phyloP scores from a whole-genome alignment of 2,329 filamentous ascomycete species.

The Clathrospora elynae region DNA sequence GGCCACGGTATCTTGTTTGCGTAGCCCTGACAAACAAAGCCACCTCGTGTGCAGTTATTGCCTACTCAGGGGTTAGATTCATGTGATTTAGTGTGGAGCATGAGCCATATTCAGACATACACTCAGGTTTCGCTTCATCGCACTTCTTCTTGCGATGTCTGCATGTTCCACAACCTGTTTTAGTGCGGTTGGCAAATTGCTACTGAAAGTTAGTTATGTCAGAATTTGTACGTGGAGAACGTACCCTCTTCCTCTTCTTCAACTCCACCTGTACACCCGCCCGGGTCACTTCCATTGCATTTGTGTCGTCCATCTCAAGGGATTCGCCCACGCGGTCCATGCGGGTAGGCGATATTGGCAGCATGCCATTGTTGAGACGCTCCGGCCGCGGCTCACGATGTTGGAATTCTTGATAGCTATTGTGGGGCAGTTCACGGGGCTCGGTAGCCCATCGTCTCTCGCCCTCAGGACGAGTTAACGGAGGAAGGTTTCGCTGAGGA shows the following conservation, averaged over 20 bases:
- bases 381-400: conserved; percentile 37
- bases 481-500: conserved; percentile 32
- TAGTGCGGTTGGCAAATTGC: conserved; percentile 93
- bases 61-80: conserved; percentile 19
- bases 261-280: conserved; percentile 55
- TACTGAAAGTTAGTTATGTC: conserved; percentile 26
- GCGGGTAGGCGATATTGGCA: conserved; percentile 18
- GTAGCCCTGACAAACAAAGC: conserved; percentile 91
- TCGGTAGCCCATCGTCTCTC: conserved; percentile 40
- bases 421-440: conserved; percentile 30
- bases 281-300: conserved; percentile 49
- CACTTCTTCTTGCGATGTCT: conserved; percentile 96
- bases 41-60: conserved; percentile 87
- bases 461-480: conserved; percentile 32
- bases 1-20: conserved; percentile 77
- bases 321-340: conserved; percentile 16
- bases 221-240: conserved; percentile 36
- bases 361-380: conserved; percentile 12
- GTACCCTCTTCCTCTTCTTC: conserved; percentile 51
- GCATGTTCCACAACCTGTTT: conserved; percentile 94
- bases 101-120: conserved; percentile 62
- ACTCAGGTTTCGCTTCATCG: conserved; percentile 90
- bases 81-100: conserved; percentile 40
- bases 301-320: conserved; percentile 23
- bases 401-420: conserved; percentile 32